phyloP scores from a whole-genome alignment of 73 alveolate genomes.

The Paramecium biaurelia region DNA sequence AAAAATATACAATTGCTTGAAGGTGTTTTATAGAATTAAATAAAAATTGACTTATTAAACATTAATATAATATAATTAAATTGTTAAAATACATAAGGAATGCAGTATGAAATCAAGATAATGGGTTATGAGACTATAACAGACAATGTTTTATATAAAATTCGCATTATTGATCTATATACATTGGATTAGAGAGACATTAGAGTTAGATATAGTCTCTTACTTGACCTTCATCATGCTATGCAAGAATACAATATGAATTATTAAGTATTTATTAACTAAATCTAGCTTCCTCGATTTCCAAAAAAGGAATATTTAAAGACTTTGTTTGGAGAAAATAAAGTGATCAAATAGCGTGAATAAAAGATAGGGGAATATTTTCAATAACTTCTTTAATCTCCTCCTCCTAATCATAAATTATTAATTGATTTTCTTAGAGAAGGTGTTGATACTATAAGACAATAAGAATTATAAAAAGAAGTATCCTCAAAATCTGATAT shows the following conservation, averaged over 20 bases:
- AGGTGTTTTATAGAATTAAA: not conserved
- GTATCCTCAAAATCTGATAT: not conserved
- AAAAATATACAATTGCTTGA: not conserved
- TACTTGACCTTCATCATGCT: not conserved
- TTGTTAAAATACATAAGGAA: not conserved
- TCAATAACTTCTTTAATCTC: not conserved
- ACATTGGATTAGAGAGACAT: conserved; percentile 20
- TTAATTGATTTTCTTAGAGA: conserved; percentile 13
- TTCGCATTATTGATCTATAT: not conserved
- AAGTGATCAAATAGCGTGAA: not conserved
- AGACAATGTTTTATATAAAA: not conserved
- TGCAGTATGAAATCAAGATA: not conserved
- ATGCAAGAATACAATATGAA: not conserved
- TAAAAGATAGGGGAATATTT: not conserved
- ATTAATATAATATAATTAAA: not conserved
- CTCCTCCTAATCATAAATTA: not conserved
- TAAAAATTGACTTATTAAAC: not conserved
- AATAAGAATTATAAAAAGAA: not conserved
- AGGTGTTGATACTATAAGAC: not conserved
- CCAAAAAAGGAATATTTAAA: conserved; percentile 16
- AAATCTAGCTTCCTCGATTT: conserved; percentile 5
- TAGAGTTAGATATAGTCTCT: conserved; percentile 39
- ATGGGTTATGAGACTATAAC: not conserved
- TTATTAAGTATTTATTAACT: not conserved
- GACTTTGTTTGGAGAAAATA: not conserved